Conservation (phyloP, 192 early-diverging fungal species). For the Linnemannia exigua region DNA sequence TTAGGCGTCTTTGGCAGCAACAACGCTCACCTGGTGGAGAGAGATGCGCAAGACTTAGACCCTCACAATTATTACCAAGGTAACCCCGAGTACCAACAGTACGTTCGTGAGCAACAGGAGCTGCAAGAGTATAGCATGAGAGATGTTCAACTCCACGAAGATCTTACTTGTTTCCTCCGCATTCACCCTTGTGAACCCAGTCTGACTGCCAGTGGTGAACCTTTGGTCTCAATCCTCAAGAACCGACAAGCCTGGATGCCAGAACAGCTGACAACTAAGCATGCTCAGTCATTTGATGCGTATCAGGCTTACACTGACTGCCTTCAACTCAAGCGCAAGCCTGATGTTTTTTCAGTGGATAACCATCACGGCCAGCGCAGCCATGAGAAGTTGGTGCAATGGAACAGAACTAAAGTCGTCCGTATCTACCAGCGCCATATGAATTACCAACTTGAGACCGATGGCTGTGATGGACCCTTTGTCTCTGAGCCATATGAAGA, state of each 20-base stretch:
- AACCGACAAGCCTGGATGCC: constrained; percentile 9
- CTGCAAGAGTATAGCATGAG: background rate
- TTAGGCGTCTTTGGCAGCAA: background rate
- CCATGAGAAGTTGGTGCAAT: constrained; percentile 1
- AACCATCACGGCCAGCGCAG: no score
- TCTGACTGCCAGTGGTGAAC: background rate
- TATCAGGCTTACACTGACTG: constrained; percentile 7
- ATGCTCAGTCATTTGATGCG: background rate
- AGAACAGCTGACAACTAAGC: background rate
- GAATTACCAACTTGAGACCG: background rate
- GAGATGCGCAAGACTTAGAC: background rate
- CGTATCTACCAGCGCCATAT: constrained; percentile 22
- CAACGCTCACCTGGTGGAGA: background rate
- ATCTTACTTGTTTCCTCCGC: background rate
- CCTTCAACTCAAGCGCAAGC: background rate
- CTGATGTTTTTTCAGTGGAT: background rate
- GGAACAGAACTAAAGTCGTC: constrained; percentile 13
- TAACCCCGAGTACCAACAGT: background rate
- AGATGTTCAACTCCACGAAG: background rate
- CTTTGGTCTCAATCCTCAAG: constrained; percentile 5
- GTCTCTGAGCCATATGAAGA: constrained; percentile 7
- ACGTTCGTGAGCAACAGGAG: background rate
- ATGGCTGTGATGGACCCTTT: background rate
- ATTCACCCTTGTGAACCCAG: background rate
- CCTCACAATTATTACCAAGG: background rate